phyloP scores from a whole-genome alignment of 2,329 filamentous ascomycete genomes.

The Pestalotiopsis sp. region DNA sequence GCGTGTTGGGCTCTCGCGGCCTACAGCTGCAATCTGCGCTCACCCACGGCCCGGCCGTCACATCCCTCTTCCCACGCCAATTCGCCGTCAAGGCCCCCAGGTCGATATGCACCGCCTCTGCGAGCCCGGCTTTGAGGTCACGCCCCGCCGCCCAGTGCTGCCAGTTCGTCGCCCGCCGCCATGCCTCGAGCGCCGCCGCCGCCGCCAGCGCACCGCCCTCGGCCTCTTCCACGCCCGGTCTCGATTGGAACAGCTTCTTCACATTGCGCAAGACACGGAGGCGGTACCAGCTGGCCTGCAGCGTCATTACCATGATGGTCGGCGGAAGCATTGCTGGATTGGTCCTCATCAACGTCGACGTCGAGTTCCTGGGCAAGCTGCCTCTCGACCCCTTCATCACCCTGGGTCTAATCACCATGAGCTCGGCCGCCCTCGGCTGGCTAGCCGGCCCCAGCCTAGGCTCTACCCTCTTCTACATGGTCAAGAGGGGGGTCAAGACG shows the following conservation, averaged over 20 bases:
- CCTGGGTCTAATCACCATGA: constrained; percentile 77
- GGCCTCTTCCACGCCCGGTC: constrained; percentile 34
- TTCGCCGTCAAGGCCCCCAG: constrained; percentile 21
- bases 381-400: constrained; percentile 88
- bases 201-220: constrained; percentile 18
- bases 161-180: constrained; percentile 27
- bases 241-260: constrained; percentile 94
- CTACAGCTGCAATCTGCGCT: constrained; percentile 29
- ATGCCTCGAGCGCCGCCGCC: constrained; percentile 30
- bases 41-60: constrained; percentile 25
- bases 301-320: constrained; percentile 64
- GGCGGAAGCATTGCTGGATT: constrained; percentile 66
- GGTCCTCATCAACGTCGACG: constrained; percentile 70
- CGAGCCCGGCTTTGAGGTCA: constrained; percentile 10
- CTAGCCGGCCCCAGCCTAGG: constrained; percentile 83
- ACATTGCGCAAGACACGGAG: constrained; percentile 83
- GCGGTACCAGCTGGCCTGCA: constrained; percentile 80
- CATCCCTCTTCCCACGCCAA: constrained; percentile 23
- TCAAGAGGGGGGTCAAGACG: constrained; percentile 70
- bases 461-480: constrained; percentile 75
- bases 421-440: constrained; percentile 84
- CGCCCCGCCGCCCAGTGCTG: constrained; percentile 22
- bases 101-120: neutral
- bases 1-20: constrained; percentile 28
- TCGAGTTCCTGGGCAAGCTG: constrained; percentile 72